Percentiles rank a stretch among this genome's conserved stretches.
Conservation (phyloP, 768 basidiomycete genomes). For the Termitomyces sp. region DNA sequence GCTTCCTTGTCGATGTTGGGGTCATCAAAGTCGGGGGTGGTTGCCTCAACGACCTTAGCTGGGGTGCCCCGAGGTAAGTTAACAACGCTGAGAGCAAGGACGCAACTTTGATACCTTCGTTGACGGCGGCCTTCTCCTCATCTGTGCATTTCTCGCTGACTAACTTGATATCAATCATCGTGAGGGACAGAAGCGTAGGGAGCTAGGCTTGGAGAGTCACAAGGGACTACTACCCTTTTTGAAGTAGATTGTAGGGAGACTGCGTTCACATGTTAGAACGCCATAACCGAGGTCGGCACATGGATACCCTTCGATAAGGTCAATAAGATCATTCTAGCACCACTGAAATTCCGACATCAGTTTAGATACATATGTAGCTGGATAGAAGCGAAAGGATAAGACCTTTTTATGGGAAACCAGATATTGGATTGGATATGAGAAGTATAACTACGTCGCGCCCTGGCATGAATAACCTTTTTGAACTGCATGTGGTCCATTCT, state of each 20-base stretch:
- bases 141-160: conserved; percentile 25
- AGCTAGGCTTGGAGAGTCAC: conserved; percentile 6
- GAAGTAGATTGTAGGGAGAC: conserved; percentile 16
- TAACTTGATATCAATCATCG: conserved; percentile 30
- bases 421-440: too few species aligned
- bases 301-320: not conserved
- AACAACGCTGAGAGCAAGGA: not conserved
- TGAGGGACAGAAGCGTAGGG: conserved; percentile 17
- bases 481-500: too few species aligned
- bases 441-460: too few species aligned
- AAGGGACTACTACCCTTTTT: conserved; percentile 16
- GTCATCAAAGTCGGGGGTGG: conserved; percentile 41
- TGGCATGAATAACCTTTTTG: too few species aligned
- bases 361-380: not conserved
- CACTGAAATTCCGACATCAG: not conserved
- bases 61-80: not conserved
- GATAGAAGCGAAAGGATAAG: not conserved
- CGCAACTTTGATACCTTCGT: conserved; percentile 10
- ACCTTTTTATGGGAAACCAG: too few species aligned
- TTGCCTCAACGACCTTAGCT: conserved; percentile 21
- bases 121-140: not conserved
- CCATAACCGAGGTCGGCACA: conserved; percentile 8
- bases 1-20: conserved; percentile 47
- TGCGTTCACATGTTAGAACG: conserved; percentile 15
- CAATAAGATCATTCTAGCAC: not conserved